These are phyloP conservation scores for Pseudocercospora vitis DNA, from an alignment of 2,329 filamentous ascomycete species.

Conservation along the genomic window DNA sequence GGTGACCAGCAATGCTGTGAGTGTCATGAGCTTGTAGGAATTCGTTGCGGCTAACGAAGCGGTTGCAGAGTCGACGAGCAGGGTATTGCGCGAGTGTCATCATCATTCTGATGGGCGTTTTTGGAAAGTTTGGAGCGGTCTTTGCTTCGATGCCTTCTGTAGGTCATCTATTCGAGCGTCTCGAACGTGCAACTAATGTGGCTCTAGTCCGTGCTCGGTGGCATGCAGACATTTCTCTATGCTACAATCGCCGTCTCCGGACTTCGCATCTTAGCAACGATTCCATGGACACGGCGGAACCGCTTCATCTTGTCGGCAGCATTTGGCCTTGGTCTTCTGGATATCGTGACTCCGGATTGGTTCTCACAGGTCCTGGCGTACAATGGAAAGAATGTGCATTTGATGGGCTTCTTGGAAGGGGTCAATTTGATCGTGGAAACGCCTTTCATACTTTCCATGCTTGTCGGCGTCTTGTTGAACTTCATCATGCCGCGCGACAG, in stretches of 20 bases:
- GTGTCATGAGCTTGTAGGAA: neutral
- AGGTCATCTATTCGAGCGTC: neutral
- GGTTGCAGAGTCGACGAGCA: conserved; percentile 21
- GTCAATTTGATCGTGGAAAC: conserved; percentile 27
- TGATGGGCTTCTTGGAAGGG: conserved; percentile 25
- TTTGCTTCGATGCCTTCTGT: conserved; percentile 24
- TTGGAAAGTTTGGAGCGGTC: conserved; percentile 25
- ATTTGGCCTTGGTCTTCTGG: conserved; percentile 23
- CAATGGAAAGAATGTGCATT: conserved; percentile 18
- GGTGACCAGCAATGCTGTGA: conserved; percentile 27
- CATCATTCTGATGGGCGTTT: conserved; percentile 24
- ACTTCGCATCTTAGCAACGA: conserved; percentile 68
- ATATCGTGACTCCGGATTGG: conserved; percentile 25
- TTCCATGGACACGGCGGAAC: conserved; percentile 71
- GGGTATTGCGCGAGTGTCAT: conserved; percentile 23
- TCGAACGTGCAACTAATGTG: neutral
- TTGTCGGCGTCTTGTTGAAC: conserved; percentile 24
- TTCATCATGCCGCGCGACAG: conserved; percentile 24
- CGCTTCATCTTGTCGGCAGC: conserved; percentile 64
- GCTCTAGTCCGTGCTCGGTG: conserved; percentile 37
- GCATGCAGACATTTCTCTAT: conserved; percentile 72
- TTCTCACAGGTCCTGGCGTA: conserved; percentile 23
- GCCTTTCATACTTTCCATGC: conserved; percentile 25
- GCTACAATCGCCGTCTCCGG: conserved; percentile 72
- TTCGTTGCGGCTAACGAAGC: neutral